These are phyloP conservation scores for Acer saccharum DNA, from an alignment of 345 rosid genomes.

Conservation along the genomic window DNA sequence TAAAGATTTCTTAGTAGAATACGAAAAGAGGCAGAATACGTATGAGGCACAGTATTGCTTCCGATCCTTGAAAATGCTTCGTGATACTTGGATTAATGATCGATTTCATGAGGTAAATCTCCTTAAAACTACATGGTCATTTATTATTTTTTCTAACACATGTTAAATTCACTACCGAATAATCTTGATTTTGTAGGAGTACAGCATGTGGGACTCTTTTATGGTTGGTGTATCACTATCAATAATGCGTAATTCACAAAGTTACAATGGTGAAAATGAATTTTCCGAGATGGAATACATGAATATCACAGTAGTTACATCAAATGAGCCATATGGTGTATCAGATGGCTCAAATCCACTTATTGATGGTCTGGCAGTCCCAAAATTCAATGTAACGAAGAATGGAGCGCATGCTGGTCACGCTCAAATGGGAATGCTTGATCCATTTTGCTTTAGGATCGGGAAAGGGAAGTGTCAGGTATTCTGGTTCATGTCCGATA, in stretches of 20 bases:
- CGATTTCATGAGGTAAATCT: constrained; percentile 54
- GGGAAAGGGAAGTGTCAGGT: constrained; percentile 33
- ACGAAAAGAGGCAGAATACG: constrained; percentile 61
- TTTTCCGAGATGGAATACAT: constrained; percentile 87
- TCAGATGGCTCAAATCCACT: constrained; percentile 82
- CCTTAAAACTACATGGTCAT: neutral
- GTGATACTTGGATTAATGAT: constrained; percentile 63
- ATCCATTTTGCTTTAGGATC: constrained; percentile 54
- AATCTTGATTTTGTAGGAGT: constrained; percentile 46
- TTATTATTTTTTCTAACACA: neutral
- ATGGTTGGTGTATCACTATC: constrained; percentile 76
- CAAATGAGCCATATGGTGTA: constrained; percentile 78
- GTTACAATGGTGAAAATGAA: constrained; percentile 55
- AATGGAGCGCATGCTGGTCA: constrained; percentile 88
- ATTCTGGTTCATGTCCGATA: too few species aligned
- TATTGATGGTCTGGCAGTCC: constrained; percentile 52
- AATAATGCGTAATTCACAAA: constrained; percentile 51
- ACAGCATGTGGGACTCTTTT: constrained; percentile 95
- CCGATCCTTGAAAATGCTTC: constrained; percentile 68
- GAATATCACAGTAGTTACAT: constrained; percentile 83
- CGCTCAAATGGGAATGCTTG: constrained; percentile 68
- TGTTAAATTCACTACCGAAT: too few species aligned
- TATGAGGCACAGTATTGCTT: constrained; percentile 82
- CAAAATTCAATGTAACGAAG: constrained; percentile 56
- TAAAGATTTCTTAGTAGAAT: constrained; percentile 54